Evolutionary conservation across 73 alveolate species (phyloP).

Genomic region (Paramecium octaurelia): DNA sequence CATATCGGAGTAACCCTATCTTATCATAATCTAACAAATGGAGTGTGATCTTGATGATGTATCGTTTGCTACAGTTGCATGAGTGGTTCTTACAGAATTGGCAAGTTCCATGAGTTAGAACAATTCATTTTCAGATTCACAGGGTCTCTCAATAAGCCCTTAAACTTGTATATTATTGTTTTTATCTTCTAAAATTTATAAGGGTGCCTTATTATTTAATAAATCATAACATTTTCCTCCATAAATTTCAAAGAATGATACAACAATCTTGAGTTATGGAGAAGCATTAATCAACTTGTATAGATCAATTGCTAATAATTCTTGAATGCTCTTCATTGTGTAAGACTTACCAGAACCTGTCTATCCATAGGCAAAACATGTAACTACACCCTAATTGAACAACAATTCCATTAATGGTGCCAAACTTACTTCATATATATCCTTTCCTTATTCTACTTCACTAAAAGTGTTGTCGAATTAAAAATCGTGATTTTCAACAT

Average conservation of each 20-base stretch:
- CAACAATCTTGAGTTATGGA: conserved; percentile 63
- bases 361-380: conserved; percentile 98
- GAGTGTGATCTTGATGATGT: conserved; percentile 98
- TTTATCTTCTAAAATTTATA: conserved; percentile 92
- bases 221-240: conserved; percentile 96
- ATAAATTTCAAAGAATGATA: conserved; percentile 97
- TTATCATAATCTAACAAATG: conserved; percentile 80
- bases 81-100: conserved; percentile 91
- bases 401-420: conserved; percentile 80
- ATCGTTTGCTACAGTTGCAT: conserved; percentile 95
- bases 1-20: conserved; percentile 74
- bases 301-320: conserved; percentile 82
- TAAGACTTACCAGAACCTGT: conserved; percentile 99
- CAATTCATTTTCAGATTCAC: conserved; percentile 89
- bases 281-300: conserved; percentile 49
- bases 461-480: conserved; percentile 86
- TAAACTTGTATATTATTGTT: conserved; percentile 84
- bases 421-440: conserved; percentile 81
- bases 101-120: conserved; percentile 85
- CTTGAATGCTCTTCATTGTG: conserved; percentile 93
- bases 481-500: conserved; percentile 92
- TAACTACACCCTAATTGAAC: conserved; percentile 87
- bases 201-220: conserved; percentile 83
- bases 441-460: conserved; percentile 80
- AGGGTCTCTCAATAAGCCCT: conserved; percentile 90